Percentiles rank a stretch among this genome's conserved stretches.
Evolutionary conservation across 1,139 yeast species (phyloP).

Genomic region (Schizosaccharomyces versatilis): DNA sequence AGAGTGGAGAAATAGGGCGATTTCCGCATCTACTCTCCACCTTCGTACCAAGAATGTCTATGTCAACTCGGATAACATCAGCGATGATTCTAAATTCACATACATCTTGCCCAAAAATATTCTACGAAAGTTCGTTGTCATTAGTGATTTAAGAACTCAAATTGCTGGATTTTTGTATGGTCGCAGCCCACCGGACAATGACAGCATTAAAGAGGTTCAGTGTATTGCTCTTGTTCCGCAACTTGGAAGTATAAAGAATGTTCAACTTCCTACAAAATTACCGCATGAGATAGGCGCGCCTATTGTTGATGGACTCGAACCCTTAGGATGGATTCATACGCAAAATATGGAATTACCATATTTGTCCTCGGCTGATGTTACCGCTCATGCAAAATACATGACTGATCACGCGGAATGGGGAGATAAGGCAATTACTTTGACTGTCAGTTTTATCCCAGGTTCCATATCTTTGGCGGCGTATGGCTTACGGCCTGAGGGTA

Average conservation of each 20-base stretch:
- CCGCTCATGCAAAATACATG: slow-evolving; percentile 32
- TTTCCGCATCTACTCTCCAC: slow-evolving; percentile 52
- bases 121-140: slow-evolving; percentile 52
- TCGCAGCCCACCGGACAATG: slow-evolving; percentile 43
- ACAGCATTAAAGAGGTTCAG: slow-evolving; percentile 52
- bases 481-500: slow-evolving; percentile 40
- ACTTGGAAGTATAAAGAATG: slow-evolving; percentile 46
- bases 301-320: slow-evolving; percentile 20
- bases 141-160: slow-evolving; percentile 63
- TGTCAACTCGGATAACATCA: slow-evolving; percentile 38
- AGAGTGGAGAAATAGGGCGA: slow-evolving; percentile 81
- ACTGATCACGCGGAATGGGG: slow-evolving; percentile 21
- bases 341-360: slow-evolving; percentile 39
- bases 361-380: slow-evolving; percentile 51
- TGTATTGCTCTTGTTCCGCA: slow-evolving; percentile 74
- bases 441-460: slow-evolving; percentile 63
- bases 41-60: slow-evolving; percentile 57
- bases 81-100: slow-evolving; percentile 34
- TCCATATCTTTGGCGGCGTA: slow-evolving; percentile 57
- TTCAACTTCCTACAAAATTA: slow-evolving; percentile 26
- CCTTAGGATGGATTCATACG: slow-evolving; percentile 21
- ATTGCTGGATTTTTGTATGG: slow-evolving; percentile 72
- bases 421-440: slow-evolving; percentile 31
- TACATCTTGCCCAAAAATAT: slow-evolving; percentile 67
- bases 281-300: slow-evolving; percentile 14